Percentiles rank a stretch among this genome's conserved stretches.
These are phyloP conservation scores for Agarophyton chilense DNA, from an alignment of 23 red algal genomes.

Conservation along the genomic window DNA sequence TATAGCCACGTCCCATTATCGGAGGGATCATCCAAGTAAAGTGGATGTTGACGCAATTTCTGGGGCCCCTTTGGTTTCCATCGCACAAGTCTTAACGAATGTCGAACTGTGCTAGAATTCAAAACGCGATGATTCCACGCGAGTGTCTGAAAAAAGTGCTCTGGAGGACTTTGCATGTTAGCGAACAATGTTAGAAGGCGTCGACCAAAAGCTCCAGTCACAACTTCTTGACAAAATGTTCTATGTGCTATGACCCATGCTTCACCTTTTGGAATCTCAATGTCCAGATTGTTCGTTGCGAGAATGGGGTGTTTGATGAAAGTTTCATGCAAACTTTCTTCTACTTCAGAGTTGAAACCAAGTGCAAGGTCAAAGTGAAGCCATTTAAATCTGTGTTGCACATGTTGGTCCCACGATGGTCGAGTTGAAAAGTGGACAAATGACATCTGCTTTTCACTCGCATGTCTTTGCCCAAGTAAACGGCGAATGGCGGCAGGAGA, in stretches of 20 bases:
- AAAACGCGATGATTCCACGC: conserved; percentile 37
- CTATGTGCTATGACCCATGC: conserved; percentile 62
- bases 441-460: conserved; percentile 8
- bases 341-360: neutral
- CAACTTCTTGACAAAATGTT: neutral
- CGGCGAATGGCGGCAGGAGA: conserved; percentile 41
- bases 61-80: conserved; percentile 13
- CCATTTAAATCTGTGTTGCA: neutral
- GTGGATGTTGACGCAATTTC: conserved; percentile 42
- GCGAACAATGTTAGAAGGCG: conserved; percentile 43
- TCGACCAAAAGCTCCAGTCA: conserved; percentile 14
- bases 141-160: conserved; percentile 59
- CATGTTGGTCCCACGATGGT: neutral
- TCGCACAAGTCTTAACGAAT: conserved; percentile 53
- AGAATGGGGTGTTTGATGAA: conserved; percentile 4
- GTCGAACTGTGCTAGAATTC: conserved; percentile 26
- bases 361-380: conserved; percentile 16
- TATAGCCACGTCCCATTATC: conserved; percentile 13
- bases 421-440: conserved; percentile 26
- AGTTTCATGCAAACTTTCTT: neutral
- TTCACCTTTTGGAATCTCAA: conserved; percentile 64
- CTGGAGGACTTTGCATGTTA: conserved; percentile 49
- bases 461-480: conserved; percentile 39
- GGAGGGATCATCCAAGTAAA: conserved; percentile 36
- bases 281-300: neutral